Conservation (phyloP, 2,329 filamentous ascomycete genomes). For the Hymenoscyphus albidus region DNA sequence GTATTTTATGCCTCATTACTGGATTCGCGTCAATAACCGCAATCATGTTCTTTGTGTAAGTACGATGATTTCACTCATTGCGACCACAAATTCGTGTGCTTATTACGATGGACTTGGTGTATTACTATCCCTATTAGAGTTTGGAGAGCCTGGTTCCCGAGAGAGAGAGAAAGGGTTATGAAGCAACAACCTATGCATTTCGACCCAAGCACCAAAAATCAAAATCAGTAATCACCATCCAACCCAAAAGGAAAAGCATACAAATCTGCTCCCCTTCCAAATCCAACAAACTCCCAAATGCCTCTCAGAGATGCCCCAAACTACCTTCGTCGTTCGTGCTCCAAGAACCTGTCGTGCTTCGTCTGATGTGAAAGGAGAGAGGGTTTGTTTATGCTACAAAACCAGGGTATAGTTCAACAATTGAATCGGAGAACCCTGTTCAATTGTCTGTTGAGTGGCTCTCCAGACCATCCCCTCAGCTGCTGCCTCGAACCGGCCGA, state of each 20-base stretch:
- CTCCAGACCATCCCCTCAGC: not conserved
- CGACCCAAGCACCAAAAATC: not conserved
- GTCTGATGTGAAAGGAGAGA: not conserved
- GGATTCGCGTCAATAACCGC: not conserved
- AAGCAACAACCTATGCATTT: not conserved
- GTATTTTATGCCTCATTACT: not conserved
- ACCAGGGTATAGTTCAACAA: not conserved
- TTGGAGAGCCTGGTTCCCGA: not conserved
- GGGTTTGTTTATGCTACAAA: not conserved
- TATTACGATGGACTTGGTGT: not conserved
- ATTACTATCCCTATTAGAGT: not conserved
- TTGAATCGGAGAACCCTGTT: not conserved
- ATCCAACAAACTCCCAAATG: not conserved
- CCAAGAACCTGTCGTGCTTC: not conserved
- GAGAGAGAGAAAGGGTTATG: not conserved
- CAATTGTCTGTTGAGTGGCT: not conserved
- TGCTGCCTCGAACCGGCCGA: not conserved
- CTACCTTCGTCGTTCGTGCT: not conserved
- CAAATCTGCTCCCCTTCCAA: not conserved
- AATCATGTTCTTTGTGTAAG: no score
- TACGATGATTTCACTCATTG: no score
- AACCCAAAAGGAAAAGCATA: not conserved
- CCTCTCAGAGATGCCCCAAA: not conserved
- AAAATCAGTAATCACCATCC: not conserved
- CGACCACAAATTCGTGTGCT: no score